These are phyloP conservation scores for Hypoxylon sp. DNA, from an alignment of 2,329 filamentous ascomycete species.

Conservation along the genomic window DNA sequence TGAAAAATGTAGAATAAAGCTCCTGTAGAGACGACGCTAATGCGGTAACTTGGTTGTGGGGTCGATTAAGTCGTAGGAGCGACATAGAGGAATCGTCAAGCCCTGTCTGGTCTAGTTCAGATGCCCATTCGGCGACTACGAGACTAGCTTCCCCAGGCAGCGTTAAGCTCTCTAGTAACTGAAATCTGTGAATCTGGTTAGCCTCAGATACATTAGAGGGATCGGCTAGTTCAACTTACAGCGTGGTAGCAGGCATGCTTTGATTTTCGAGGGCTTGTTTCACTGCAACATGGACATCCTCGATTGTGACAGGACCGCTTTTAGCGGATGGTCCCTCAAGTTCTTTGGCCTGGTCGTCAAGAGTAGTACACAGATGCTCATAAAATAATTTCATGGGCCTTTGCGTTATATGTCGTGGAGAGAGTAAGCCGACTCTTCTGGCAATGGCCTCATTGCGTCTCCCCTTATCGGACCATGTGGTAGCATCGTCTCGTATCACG, in stretches of 20 bases:
- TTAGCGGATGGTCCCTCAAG: neutral
- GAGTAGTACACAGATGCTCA: slow-evolving; percentile 33
- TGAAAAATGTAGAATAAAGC: slow-evolving; percentile 36
- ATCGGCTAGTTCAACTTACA: slow-evolving; percentile 39
- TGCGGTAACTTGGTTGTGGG: slow-evolving; percentile 28
- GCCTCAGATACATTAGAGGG: neutral
- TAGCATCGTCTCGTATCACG: slow-evolving; percentile 42
- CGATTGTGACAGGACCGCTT: slow-evolving; percentile 38
- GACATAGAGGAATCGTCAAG: slow-evolving; percentile 38
- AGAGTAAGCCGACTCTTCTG: neutral
- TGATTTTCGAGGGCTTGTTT: slow-evolving; percentile 38
- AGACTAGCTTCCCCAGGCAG: slow-evolving; percentile 34
- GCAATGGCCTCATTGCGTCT: neutral
- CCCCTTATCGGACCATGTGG: slow-evolving; percentile 8
- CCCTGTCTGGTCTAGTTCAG: slow-evolving; percentile 44
- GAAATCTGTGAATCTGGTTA: slow-evolving; percentile 41
- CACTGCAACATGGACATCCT: slow-evolving; percentile 32
- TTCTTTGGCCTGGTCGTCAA: slow-evolving; percentile 4
- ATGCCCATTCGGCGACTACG: slow-evolving; percentile 42
- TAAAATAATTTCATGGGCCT: slow-evolving; percentile 43
- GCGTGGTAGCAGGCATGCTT: slow-evolving; percentile 38
- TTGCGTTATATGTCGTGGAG: slow-evolving; percentile 13
- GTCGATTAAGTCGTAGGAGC: slow-evolving; percentile 37
- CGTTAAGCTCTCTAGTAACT: slow-evolving; percentile 38
- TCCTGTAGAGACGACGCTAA: slow-evolving; percentile 40